Conservation (phyloP, 495 filamentous ascomycete genomes). For the Aspergillus taichungensis region DNA sequence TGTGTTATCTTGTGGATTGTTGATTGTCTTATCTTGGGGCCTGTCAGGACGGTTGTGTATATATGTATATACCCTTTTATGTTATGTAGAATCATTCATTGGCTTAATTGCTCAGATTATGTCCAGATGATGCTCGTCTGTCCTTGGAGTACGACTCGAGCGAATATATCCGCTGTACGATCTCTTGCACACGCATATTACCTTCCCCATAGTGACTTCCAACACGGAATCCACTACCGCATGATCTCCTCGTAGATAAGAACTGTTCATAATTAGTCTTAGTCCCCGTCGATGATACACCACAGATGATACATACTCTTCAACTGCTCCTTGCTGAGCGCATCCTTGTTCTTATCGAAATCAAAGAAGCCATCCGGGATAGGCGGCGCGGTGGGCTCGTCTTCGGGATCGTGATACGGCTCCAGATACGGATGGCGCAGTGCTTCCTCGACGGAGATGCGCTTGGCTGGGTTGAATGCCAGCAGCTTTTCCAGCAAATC, state of each 20-base stretch:
- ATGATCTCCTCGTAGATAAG: conserved; percentile 98
- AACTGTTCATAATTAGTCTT: conserved; percentile 37
- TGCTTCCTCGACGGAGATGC: conserved; percentile 95
- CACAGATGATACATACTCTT: conserved; percentile 52
- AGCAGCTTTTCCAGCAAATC: conserved; percentile 93
- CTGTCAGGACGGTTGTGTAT: background rate
- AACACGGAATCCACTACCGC: conserved; percentile 56
- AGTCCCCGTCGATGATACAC: background rate
- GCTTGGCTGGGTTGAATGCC: conserved; percentile 97
- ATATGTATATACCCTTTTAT: background rate
- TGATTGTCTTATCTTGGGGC: background rate
- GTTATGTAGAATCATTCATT: background rate
- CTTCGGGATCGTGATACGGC: conserved; percentile 97
- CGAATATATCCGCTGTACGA: too few species aligned
- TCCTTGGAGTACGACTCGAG: background rate
- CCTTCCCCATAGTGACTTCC: background rate
- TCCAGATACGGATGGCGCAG: conserved; percentile 97
- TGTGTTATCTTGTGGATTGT: background rate
- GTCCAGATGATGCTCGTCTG: background rate
- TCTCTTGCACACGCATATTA: background rate
- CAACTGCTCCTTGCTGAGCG: conserved; percentile 93
- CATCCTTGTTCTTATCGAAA: conserved; percentile 99
- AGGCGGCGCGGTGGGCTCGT: conserved; percentile 92
- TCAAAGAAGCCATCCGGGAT: conserved; percentile 99
- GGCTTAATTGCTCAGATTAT: background rate